A percentile compares a stretch with the other conserved stretches of the same genome.
Evolutionary conservation across 768 basidiomycete species (phyloP).

Genomic region (Boletellus ananas): DNA sequence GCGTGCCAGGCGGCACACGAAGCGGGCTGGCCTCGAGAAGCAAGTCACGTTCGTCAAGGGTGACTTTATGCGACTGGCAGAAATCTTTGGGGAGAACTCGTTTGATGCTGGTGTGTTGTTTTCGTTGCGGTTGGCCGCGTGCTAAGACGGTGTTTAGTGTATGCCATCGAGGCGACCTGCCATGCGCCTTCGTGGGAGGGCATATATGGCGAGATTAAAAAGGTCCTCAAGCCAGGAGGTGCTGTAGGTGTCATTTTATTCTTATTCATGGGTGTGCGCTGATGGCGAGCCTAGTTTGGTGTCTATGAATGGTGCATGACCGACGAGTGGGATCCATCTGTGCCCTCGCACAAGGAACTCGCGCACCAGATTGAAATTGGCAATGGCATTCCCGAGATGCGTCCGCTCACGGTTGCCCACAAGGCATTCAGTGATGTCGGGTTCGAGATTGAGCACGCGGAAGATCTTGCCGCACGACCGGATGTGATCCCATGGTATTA

Average conservation of each 20-base stretch:
- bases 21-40: constrained; percentile 65
- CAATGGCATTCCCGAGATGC: constrained; percentile 98
- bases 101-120: constrained; percentile 84
- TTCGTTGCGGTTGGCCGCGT: neutral
- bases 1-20: constrained; percentile 81
- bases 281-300: constrained; percentile 61
- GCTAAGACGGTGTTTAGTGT: constrained; percentile 48
- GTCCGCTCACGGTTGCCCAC: constrained; percentile 63
- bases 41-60: constrained; percentile 85
- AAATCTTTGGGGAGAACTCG: constrained; percentile 87
- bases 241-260: constrained; percentile 52
- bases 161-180: constrained; percentile 96
- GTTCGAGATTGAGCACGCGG: constrained; percentile 84
- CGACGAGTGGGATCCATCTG: constrained; percentile 84
- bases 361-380: constrained; percentile 92
- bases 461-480: constrained; percentile 86
- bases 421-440: constrained; percentile 81
- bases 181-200: constrained; percentile 97
- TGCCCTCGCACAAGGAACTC: constrained; percentile 82
- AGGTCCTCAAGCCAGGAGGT: constrained; percentile 95
- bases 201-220: constrained; percentile 89
- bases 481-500: constrained; percentile 91
- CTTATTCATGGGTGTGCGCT: neutral
- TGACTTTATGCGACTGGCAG: constrained; percentile 93
- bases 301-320: constrained; percentile 99